Evolutionary conservation across 148 eudicot genomes (phyloP), one percentile per base, ranked within the genome.

Genomic region (Vaccinium myrtillus): DNA sequence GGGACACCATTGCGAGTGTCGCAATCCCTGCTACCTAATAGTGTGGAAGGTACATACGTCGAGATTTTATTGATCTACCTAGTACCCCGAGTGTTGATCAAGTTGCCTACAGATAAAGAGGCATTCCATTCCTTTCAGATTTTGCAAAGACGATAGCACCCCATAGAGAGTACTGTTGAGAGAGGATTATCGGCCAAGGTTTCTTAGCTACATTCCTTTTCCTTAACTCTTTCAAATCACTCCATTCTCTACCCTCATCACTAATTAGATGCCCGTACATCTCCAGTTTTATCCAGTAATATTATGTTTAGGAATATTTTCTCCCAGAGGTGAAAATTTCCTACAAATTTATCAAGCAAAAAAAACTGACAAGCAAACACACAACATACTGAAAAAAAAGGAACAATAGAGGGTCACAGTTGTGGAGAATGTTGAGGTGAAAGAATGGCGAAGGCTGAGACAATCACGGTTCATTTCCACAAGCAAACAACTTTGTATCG

Each of bases 401-500:
- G 6, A 58, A 58, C 6, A 58, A 7, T 58, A 58, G 63, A 8
- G 50, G 63, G n/a, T 58, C n/a, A 18, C 21, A 49, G 0, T 58
- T 58, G 63, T 58, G 63, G n/a, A 58, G 63, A 58, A 58, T 61
- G 77, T 82, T 82, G 77, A 82, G 50, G 27, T 51, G 9, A 82
- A 67, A 69, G n/a, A 81, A 63, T 48, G 75, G 48, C 58, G 69
- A 9, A 65, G 21, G 8, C 6, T 4, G 18, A 25, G 46, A 43
- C 14, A 30, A 48, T 80, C 78, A 16, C 19, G 18, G 8, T 58
- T 23, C 50, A 71, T 78, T 84, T 67, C 51, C 65, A 14, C 32
- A 23, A 55, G 58, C 49, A 32, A 32, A 10, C 50, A 77, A 83
- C 25, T 70, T 36, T 1, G 82, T 53, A 84, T 69, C 39, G 71